Conservation (phyloP, 495 filamentous ascomycete genomes). For the Evernia prunastri region DNA sequence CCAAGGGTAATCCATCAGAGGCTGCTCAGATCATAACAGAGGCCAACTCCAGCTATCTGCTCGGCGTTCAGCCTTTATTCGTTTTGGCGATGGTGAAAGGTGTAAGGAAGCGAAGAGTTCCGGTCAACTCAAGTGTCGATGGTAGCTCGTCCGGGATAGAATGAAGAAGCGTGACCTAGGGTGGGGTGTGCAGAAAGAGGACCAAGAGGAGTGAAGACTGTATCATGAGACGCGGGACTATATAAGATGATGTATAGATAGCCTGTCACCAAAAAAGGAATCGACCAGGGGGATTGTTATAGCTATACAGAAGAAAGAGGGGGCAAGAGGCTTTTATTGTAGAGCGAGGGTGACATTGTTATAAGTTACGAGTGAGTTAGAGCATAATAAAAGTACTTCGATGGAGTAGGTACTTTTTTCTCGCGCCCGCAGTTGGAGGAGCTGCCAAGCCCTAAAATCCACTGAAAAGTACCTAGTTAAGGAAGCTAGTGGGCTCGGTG, state of each 20-base stretch:
- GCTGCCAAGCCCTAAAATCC: too few species aligned
- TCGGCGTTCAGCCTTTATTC: not conserved
- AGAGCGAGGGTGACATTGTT: not conserved
- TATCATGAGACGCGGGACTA: not conserved
- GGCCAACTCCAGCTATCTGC: not conserved
- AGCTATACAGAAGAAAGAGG: not conserved
- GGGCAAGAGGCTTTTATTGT: conserved; percentile 1
- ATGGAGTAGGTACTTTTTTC: not conserved
- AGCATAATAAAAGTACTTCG: too few species aligned
- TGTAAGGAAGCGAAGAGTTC: not conserved
- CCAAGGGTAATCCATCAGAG: conserved; percentile 58
- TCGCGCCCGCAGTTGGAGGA: too few species aligned
- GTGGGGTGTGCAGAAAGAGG: conserved; percentile 13
- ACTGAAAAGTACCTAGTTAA: too few species aligned
- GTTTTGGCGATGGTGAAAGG: not conserved
- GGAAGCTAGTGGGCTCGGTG: too few species aligned
- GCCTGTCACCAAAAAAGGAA: not conserved
- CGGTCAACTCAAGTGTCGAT: not conserved
- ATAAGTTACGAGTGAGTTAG: not conserved
- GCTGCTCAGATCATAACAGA: conserved; percentile 26
- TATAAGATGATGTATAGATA: not conserved
- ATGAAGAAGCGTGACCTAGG: not conserved
- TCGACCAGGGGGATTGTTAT: not conserved
- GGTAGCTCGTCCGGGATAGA: not conserved
- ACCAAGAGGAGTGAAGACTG: not conserved